These are phyloP conservation scores for Xylaria sp. DNA, from an alignment of 2,329 filamentous ascomycete genomes.

Conservation along the genomic window DNA sequence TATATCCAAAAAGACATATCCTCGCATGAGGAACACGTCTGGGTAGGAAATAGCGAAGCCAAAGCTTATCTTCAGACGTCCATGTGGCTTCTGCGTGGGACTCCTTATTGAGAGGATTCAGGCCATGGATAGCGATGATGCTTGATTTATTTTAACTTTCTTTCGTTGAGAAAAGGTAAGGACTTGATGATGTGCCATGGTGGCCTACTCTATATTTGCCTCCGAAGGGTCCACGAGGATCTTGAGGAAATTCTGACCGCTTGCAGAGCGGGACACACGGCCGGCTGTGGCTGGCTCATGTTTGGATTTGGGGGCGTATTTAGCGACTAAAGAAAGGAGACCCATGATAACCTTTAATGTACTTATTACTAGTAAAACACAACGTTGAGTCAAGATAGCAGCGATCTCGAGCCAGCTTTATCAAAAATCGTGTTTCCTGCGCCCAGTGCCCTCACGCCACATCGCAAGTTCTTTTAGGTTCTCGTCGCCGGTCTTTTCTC, in stretches of 20 bases:
- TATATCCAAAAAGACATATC: constrained; percentile 20
- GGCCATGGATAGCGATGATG: constrained; percentile 14
- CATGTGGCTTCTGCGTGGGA: constrained; percentile 15
- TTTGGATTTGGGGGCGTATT: background rate
- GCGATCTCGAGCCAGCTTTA: too few relatives aligned
- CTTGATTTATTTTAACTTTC: background rate
- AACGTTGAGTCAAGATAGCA: too few relatives aligned
- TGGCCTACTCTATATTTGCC: constrained; percentile 13
- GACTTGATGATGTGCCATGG: background rate
- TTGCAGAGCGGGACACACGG: background rate
- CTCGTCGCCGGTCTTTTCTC: too few relatives aligned
- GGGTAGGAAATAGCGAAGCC: constrained; percentile 18
- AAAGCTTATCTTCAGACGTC: constrained; percentile 16
- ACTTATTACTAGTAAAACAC: too few relatives aligned
- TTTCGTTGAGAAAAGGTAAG: background rate
- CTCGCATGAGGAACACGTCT: constrained; percentile 18
- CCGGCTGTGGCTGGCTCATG: background rate
- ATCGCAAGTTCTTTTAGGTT: too few relatives aligned
- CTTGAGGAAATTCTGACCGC: constrained; percentile 9
- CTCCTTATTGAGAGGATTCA: constrained; percentile 2
- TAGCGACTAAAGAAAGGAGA: too few relatives aligned
- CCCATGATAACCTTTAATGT: too few relatives aligned
- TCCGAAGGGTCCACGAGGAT: constrained; percentile 4
- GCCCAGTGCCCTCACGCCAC: too few relatives aligned
- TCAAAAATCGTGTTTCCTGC: too few relatives aligned